phyloP scores from a whole-genome alignment of 2,329 filamentous ascomycete genomes.

The Cryphonectria naterciae region DNA sequence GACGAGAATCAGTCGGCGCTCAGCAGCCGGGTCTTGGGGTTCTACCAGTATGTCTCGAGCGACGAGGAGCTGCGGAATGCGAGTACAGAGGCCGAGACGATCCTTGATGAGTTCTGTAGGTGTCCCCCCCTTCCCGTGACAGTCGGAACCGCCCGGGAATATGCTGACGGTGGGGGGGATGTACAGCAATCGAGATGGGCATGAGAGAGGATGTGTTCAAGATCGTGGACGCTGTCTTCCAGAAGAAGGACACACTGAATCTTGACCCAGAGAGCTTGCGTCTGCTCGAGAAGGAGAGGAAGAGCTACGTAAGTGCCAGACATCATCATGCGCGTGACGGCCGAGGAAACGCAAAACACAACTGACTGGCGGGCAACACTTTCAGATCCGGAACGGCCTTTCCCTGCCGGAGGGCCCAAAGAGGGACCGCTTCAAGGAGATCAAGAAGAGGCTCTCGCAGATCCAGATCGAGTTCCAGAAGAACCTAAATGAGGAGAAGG shows the following conservation, averaged over 20 bases:
- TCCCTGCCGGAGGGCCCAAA: constrained; percentile 70
- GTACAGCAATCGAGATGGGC: constrained; percentile 65
- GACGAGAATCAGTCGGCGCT: constrained; percentile 70
- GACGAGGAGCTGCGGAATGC: constrained; percentile 72
- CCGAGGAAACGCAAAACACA: too few relatives aligned
- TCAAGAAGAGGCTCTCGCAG: constrained; percentile 78
- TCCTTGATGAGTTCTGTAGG: constrained; percentile 71
- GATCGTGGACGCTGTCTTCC: constrained; percentile 62
- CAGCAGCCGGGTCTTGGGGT: constrained; percentile 69
- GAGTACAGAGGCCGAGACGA: constrained; percentile 74
- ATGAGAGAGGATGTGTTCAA: constrained; percentile 84
- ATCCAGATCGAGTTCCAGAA: constrained; percentile 78
- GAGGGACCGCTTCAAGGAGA: constrained; percentile 82
- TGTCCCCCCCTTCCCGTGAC: neutral
- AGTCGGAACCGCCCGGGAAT: neutral
- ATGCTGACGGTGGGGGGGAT: neutral
- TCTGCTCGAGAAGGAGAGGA: constrained; percentile 78
- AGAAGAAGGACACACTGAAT: constrained; percentile 57
- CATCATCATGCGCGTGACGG: neutral
- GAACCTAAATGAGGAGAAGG: constrained; percentile 81
- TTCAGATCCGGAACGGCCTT: constrained; percentile 71
- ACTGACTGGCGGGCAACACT: neutral
- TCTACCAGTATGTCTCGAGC: constrained; percentile 79
- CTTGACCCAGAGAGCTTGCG: constrained; percentile 72
- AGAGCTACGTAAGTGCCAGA: constrained; percentile 56